phyloP scores from a whole-genome alignment of 192 early-diverging fungal genomes.

The Coemansia sp. region DNA sequence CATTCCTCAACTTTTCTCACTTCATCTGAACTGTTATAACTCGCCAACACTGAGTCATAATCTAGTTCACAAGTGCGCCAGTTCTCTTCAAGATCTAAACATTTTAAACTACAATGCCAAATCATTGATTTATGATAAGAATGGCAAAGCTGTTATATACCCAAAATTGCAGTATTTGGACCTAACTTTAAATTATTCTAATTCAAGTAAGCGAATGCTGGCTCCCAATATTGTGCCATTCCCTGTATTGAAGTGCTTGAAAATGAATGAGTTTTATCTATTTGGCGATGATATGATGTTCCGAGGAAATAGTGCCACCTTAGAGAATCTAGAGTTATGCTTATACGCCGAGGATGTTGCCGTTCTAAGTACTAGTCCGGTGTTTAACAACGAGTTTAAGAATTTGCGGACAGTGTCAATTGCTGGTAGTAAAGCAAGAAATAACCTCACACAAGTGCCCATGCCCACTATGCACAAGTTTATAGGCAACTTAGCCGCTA shows the following conservation, averaged over 20 bases:
- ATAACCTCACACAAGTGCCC: too few relatives aligned
- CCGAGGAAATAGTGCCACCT: slow-evolving; percentile 5
- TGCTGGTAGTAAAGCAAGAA: too few relatives aligned
- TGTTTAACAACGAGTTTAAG: too few relatives aligned
- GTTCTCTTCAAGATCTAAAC: not conserved
- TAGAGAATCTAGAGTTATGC: not conserved
- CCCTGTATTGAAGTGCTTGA: not conserved
- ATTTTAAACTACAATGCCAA: not conserved
- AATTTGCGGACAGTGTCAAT: too few relatives aligned
- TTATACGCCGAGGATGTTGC: too few relatives aligned
- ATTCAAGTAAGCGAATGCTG: not conserved
- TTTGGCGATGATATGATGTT: slow-evolving; percentile 11
- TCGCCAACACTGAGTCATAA: not conserved
- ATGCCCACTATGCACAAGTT: too few relatives aligned
- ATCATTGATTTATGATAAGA: not conserved
- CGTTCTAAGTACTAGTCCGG: too few relatives aligned
- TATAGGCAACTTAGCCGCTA: too few relatives aligned
- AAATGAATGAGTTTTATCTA: not conserved
- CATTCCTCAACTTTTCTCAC: not conserved
- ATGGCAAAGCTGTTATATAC: not conserved
- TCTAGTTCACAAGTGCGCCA: not conserved
- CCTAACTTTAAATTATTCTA: not conserved
- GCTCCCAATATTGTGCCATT: slow-evolving; percentile 1
- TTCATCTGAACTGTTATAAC: not conserved
- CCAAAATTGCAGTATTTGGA: not conserved